These are phyloP conservation scores for Caloboletus inedulis DNA, from an alignment of 1,284 basidiomycete species.

Conservation along the genomic window DNA sequence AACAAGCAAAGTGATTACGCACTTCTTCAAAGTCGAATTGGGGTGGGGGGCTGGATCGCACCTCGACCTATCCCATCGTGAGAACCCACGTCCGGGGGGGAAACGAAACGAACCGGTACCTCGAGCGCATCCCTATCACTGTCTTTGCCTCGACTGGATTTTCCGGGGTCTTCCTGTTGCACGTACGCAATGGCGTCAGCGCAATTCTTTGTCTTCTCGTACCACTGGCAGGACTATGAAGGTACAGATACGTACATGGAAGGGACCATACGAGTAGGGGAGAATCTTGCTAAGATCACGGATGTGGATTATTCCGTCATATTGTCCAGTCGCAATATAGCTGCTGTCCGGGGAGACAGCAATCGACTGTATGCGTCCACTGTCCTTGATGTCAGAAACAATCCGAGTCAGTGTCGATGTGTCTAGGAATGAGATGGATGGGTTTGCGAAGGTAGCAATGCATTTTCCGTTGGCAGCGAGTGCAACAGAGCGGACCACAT, in stretches of 20 bases:
- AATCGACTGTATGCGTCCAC: background rate
- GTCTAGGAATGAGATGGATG: background rate
- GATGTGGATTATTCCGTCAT: background rate
- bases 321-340: background rate
- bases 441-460: background rate
- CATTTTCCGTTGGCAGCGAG: background rate
- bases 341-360: background rate
- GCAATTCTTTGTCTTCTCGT: background rate
- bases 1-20: background rate
- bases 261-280: background rate
- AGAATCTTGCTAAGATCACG: background rate
- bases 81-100: background rate
- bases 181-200: background rate
- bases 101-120: background rate
- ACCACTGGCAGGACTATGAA: background rate
- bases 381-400: background rate
- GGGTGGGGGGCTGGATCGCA: background rate
- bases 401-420: background rate
- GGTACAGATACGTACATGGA: background rate
- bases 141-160: background rate
- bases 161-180: background rate
- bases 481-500: background rate
- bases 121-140: background rate
- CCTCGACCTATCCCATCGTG: background rate
- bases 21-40: background rate